These are phyloP conservation scores for Pharus latifolius DNA, from an alignment of 176 grass and related monocot species.

Conservation along the genomic window DNA sequence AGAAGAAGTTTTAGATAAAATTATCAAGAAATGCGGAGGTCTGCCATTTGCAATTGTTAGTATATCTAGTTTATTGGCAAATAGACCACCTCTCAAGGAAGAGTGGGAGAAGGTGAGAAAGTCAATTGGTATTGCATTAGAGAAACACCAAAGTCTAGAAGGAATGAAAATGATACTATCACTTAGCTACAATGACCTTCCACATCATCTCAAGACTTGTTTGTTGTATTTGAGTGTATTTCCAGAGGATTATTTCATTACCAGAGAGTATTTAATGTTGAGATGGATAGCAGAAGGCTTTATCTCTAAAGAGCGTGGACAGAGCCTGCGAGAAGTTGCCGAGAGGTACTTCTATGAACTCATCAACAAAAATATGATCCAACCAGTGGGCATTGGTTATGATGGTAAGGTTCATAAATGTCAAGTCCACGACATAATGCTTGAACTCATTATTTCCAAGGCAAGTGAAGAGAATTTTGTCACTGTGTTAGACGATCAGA, in stretches of 20 bases:
- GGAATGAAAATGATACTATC: background rate
- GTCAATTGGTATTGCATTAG: background rate
- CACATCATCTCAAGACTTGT: conserved; percentile 14
- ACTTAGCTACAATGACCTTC: conserved; percentile 17
- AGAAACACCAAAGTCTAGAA: background rate
- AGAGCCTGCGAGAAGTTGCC: conserved; percentile 9
- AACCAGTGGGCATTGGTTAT: background rate
- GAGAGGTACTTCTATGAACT: conserved; percentile 4
- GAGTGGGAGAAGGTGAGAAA: background rate
- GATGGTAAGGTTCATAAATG: conserved; percentile 3
- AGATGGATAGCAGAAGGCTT: conserved; percentile 36
- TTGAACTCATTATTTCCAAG: conserved; percentile 12
- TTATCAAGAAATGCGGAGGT: background rate
- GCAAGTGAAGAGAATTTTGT: conserved; percentile 27
- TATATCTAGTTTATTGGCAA: background rate
- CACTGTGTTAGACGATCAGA: background rate
- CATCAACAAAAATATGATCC: conserved; percentile 17
- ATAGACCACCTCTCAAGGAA: background rate
- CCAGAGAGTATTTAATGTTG: background rate
- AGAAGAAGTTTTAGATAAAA: background rate
- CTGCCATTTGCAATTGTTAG: background rate
- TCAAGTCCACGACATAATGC: conserved; percentile 14
- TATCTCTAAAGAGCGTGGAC: background rate
- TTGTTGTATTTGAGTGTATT: conserved; percentile 27
- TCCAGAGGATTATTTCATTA: conserved; percentile 2